phyloP scores from a whole-genome alignment of 2,329 filamentous ascomycete genomes.

The Mycosphaerella arachidis region DNA sequence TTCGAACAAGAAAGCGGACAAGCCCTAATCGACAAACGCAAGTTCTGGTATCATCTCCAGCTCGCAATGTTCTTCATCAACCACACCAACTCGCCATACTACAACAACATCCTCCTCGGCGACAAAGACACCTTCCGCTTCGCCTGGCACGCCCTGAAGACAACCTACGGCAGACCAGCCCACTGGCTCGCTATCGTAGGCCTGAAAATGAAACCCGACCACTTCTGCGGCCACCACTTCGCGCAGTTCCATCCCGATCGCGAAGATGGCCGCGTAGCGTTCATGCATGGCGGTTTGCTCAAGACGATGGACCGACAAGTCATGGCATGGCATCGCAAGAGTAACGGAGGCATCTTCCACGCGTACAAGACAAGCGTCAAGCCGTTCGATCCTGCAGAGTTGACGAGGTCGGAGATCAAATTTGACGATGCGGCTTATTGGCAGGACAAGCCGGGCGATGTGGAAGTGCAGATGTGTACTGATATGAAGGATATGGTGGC shows the following conservation, averaged over 20 bases:
- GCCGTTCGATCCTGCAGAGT: not conserved
- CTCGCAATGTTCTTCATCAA: constrained; percentile 34
- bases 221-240: constrained; percentile 33
- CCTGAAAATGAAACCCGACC: constrained; percentile 11
- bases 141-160: constrained; percentile 32
- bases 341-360: constrained; percentile 24
- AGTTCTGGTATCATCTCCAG: constrained; percentile 35
- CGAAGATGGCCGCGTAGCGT: constrained; percentile 28
- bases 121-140: constrained; percentile 36
- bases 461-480: constrained; percentile 14
- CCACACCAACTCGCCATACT: constrained; percentile 12
- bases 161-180: constrained; percentile 24
- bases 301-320: constrained; percentile 25
- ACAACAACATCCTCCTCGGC: constrained; percentile 28
- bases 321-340: constrained; percentile 25
- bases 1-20: constrained; percentile 36
- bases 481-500: constrained; percentile 14
- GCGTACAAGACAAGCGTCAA: constrained; percentile 22
- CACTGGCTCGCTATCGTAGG: constrained; percentile 30
- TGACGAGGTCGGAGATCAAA: constrained; percentile 1
- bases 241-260: constrained; percentile 32
- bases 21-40: constrained; percentile 33
- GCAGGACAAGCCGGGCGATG: constrained; percentile 3
- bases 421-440: constrained; percentile 3
- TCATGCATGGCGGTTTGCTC: constrained; percentile 30